Conservation (phyloP, 768 basidiomycete species). For the Lepiota subincarnata region DNA sequence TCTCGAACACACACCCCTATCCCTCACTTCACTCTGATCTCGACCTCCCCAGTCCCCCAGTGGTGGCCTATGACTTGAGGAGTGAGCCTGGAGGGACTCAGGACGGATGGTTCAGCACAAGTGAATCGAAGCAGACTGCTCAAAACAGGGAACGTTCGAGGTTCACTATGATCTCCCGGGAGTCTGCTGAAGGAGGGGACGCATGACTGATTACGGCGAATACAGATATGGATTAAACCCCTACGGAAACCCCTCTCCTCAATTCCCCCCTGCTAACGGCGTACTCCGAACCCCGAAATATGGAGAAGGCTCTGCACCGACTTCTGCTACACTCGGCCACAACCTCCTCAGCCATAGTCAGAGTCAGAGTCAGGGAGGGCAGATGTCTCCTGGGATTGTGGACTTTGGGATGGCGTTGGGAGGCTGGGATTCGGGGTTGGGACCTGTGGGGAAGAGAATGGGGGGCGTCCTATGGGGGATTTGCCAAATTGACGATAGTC, state of each 20-base stretch:
- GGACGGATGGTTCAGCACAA: not conserved
- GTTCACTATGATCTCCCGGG: conserved; percentile 1
- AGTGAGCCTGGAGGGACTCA: conserved; percentile 17
- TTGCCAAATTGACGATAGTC: not conserved
- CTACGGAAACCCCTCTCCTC: not conserved
- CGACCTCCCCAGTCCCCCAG: conserved; percentile 35
- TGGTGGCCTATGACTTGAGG: conserved; percentile 24
- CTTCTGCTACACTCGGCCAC: not conserved
- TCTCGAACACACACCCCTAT: too few relatives aligned
- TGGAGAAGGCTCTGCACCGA: not conserved
- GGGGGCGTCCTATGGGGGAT: not conserved
- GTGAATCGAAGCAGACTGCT: conserved; percentile 15
- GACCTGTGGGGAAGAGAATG: conserved; percentile 2
- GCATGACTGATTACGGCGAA: not conserved
- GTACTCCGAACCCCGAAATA: not conserved
- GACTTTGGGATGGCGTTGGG: conserved; percentile 16
- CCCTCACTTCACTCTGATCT: too few relatives aligned
- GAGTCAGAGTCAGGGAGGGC: not conserved
- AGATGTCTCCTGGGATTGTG: not conserved
- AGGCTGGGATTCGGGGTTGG: conserved; percentile 6
- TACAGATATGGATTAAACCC: not conserved
- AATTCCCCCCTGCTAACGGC: not conserved
- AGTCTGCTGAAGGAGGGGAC: not conserved
- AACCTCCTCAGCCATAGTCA: not conserved
- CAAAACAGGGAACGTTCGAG: conserved; percentile 7